phyloP scores from a whole-genome alignment of 129 eudicot genomes.

The Tanacetum coccineum region DNA sequence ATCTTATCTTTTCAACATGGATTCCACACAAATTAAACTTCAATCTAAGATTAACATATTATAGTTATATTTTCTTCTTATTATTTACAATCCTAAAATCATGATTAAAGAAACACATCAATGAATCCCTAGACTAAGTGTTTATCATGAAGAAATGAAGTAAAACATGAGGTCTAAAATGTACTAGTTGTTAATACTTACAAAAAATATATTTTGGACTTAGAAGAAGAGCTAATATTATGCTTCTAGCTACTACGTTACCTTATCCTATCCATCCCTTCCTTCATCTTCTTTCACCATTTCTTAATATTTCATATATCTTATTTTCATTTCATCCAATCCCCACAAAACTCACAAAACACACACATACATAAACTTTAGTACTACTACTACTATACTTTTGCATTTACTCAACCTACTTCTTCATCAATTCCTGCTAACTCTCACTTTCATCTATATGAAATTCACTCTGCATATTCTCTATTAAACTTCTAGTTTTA shows the following conservation, averaged over 20 bases:
- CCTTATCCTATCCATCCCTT: constrained; percentile 74
- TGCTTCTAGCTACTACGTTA: constrained; percentile 19
- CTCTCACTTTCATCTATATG: constrained; percentile 8
- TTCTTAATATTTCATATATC: constrained; percentile 20
- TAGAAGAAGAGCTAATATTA: too few relatives aligned
- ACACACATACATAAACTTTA: neutral
- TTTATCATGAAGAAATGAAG: too few relatives aligned
- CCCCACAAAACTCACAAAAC: constrained; percentile 12
- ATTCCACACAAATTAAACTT: too few relatives aligned
- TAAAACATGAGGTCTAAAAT: too few relatives aligned
- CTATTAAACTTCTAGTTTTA: neutral
- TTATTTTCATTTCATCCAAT: constrained; percentile 20
- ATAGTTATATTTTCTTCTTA: too few relatives aligned
- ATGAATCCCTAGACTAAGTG: too few relatives aligned
- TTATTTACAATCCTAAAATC: too few relatives aligned
- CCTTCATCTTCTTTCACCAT: neutral
- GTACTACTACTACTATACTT: neutral
- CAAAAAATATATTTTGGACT: too few relatives aligned
- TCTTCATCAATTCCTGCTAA: neutral
- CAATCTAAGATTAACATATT: too few relatives aligned
- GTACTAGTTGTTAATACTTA: too few relatives aligned
- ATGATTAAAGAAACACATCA: too few relatives aligned
- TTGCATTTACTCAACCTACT: constrained; percentile 11
- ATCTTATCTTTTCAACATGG: too few relatives aligned
- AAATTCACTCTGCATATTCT: neutral